phyloP scores from a whole-genome alignment of 176 grass and related monocot species.

The Cenchrus americanus region DNA sequence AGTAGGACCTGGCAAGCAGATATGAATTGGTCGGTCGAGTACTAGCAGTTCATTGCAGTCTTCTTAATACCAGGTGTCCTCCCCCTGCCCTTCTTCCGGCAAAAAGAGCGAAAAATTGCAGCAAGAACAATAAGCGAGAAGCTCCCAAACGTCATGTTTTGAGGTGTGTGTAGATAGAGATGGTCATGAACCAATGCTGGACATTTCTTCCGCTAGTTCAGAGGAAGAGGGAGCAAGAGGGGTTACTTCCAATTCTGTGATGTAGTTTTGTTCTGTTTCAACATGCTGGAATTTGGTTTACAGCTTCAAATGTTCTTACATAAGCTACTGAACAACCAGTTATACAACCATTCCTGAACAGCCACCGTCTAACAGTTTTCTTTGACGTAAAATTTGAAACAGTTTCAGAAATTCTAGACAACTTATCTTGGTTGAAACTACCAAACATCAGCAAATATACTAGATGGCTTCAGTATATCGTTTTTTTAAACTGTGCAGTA shows the following conservation, averaged over 20 bases:
- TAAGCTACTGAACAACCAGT: not conserved
- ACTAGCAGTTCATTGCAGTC: not conserved
- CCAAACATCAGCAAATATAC: not conserved
- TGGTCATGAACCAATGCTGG: not conserved
- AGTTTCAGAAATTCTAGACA: not conserved
- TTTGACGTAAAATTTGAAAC: not conserved
- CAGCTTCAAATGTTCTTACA: not conserved
- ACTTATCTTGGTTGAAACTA: not conserved
- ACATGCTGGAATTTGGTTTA: not conserved
- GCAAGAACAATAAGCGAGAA: conserved; percentile 28
- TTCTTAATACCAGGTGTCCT: conserved; percentile 8
- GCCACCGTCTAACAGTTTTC: not conserved
- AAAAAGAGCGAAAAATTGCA: conserved; percentile 29
- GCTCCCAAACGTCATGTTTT: conserved; percentile 27
- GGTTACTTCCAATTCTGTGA: conserved; percentile 31
- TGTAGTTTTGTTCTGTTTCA: not conserved
- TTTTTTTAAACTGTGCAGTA: too few relatives aligned
- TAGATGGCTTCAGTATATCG: too few relatives aligned
- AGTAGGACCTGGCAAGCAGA: conserved; percentile 12
- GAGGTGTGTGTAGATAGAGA: conserved; percentile 47
- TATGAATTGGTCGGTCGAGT: not conserved
- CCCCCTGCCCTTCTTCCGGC: conserved; percentile 56
- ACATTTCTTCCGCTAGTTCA: conserved; percentile 13
- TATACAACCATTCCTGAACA: not conserved
- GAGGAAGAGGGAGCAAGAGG: conserved; percentile 57